Evolutionary conservation across 352 stramenopile genomes (phyloP), one percentile per base, ranked within the genome.

Genomic region (Phytophthora pinifolia): DNA sequence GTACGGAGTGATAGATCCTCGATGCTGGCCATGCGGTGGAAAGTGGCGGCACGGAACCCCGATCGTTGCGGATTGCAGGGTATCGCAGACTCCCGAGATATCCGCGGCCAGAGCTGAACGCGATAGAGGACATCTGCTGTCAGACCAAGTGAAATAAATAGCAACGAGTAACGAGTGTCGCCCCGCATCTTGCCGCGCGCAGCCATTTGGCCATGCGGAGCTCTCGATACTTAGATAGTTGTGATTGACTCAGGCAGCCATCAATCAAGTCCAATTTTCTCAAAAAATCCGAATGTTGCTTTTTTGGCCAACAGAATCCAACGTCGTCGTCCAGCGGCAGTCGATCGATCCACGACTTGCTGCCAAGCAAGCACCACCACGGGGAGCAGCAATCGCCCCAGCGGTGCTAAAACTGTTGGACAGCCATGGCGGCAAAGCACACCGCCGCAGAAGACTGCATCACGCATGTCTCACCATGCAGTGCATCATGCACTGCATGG

Each of bases 231-330:
- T n/a, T n/a, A n/a, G n/a, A n/a, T n/a, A n/a, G n/a, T n/a, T 22
- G 20, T 22, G 20, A 22, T 22, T 27, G 22, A 27, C 22, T 27
- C 33, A 32, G 27, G 53, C 41, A 61, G 18, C 53, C 53, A 61
- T 61, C 53, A 61, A 47, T 55, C 45, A 48, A 58, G 42, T 56
- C 45, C n/a, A 27, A 61, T 62, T 62, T 56, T 36, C 49, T 36
- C 56, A 45, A 27, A 27, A 27, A 55, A 61, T 55, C 44, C 34
- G 39, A 51, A 14, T 20, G 13, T 44, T 45, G 25, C 9, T 14
- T 20, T 54, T 56, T 25, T 56, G 6, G 3, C 4, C 2, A 4
- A 4, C 4, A 2, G 6, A 27, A 29, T 48, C 35, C 27, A 55
- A 39, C n/a, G 37, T 47, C n/a, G 35, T 30, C 7, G 29, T 27